Conservation (phyloP, 2,329 filamentous ascomycete genomes). For the Fusarium nodosum region DNA sequence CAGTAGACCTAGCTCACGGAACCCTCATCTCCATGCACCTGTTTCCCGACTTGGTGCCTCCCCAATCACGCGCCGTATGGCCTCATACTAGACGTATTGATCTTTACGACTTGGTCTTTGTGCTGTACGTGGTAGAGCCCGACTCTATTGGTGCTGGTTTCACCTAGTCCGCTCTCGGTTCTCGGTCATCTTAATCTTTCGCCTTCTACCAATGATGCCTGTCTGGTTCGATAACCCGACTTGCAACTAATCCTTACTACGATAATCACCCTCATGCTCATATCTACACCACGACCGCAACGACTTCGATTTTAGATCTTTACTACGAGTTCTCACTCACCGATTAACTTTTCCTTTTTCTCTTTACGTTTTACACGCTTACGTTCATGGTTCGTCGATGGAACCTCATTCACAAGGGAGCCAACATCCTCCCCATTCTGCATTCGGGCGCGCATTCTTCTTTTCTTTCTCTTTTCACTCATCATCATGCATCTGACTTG, state of each 20-base stretch:
- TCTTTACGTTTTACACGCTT: conserved; percentile 42
- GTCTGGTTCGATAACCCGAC: conserved; percentile 21
- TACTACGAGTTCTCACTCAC: conserved; percentile 45
- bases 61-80: conserved; percentile 69
- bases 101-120: conserved; percentile 47
- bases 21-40: conserved; percentile 52
- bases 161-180: conserved; percentile 44
- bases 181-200: conserved; percentile 37
- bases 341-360: conserved; percentile 36
- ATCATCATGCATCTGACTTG: conserved; percentile 42
- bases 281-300: conserved; percentile 49
- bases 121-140: conserved; percentile 44
- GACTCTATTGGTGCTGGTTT: conserved; percentile 49
- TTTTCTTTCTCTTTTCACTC: conserved; percentile 31
- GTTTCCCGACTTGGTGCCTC: conserved; percentile 62
- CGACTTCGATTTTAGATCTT: conserved; percentile 49
- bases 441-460: conserved; percentile 45
- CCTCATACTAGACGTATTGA: conserved; percentile 67
- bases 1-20: conserved; percentile 58
- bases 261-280: conserved; percentile 45
- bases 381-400: conserved; percentile 39
- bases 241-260: conserved; percentile 36
- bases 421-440: conserved; percentile 31
- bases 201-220: conserved; percentile 33
- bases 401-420: conserved; percentile 42